Evolutionary conservation across 108 stramenopile species (phyloP).

Genomic region (Fistulifera pelliculosa): DNA sequence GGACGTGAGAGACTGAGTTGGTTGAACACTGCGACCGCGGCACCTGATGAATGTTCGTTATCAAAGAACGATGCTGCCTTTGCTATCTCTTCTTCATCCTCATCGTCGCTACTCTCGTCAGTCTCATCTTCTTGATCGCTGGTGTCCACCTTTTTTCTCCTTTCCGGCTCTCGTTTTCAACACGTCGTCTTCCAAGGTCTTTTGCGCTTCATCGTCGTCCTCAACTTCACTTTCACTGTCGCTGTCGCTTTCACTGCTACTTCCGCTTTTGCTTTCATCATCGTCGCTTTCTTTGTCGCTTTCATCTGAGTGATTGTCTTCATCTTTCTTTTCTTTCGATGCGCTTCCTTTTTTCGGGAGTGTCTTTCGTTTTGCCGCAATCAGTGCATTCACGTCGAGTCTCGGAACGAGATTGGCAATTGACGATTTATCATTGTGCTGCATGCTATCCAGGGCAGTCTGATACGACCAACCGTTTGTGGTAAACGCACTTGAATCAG

Average conservation of each 20-base stretch:
- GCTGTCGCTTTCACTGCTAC: slow-evolving; percentile 17
- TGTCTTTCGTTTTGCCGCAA: slow-evolving; percentile 56
- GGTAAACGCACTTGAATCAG: slow-evolving; percentile 14
- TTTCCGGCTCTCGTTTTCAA: slow-evolving; percentile 26
- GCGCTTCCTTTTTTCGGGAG: slow-evolving; percentile 4
- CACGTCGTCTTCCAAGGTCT: slow-evolving; percentile 38
- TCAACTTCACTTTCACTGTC: slow-evolving; percentile 28
- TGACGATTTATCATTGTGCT: slow-evolving; percentile 23
- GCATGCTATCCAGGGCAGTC: slow-evolving; percentile 56
- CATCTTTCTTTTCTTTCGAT: slow-evolving; percentile 17
- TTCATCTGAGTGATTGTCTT: slow-evolving; percentile 17
- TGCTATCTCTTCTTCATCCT: slow-evolving; percentile 50
- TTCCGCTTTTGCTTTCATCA: slow-evolving; percentile 10
- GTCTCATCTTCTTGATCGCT: slow-evolving; percentile 29
- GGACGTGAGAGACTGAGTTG: slow-evolving; percentile 91
- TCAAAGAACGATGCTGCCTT: slow-evolving; percentile 77
- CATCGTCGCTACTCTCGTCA: slow-evolving; percentile 19
- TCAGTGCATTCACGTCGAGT: slow-evolving; percentile 62
- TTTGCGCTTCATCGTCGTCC: slow-evolving; percentile 34
- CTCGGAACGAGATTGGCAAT: slow-evolving; percentile 25
- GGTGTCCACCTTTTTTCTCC: slow-evolving; percentile 27
- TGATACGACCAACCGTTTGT: slow-evolving; percentile 64
- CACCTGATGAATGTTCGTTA: slow-evolving; percentile 9
- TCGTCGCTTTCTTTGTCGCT: slow-evolving; percentile 19
- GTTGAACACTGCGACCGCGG: slow-evolving; percentile 61